Base-by-base conservation (phyloP, 257 asterid species). In the Capsicum rhomboideum region DNA sequence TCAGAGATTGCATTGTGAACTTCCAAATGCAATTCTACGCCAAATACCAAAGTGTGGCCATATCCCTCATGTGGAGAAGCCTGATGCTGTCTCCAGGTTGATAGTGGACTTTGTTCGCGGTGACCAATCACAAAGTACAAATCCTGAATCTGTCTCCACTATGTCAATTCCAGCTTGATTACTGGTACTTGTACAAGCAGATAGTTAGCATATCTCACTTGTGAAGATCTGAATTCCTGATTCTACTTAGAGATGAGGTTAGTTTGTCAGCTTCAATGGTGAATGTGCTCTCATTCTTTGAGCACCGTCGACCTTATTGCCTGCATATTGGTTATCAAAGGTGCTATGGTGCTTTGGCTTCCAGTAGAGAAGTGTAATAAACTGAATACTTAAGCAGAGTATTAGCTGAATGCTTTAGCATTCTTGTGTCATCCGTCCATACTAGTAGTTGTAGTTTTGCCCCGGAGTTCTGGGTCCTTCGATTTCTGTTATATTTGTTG, bases 41-140 rank as follows among this genome's bases (percentile, higher is more conserved):
- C 97, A 91, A 89, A 88, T 96, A 84, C 93, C 94, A 16, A 91
- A 92, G 37, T 94, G 98, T 54, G 99, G 99, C 2, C 99, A 96
- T 88, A 86, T 96, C 79, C 99, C 99, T 18, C 99, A 94, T 66
- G 96, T 94, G 26, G 97, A 96, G 88, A 96, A 93, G 88, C 97
- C 99, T 40, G 89, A 74, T 46, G 97, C 91, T n/a, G 93, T 89
- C 79, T 80, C 90, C 83, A 94, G 91, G 91, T 75, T 94, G 82
- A 93, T 96, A 29, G 66, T 71, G 1, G 92, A 93, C 52, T 96
- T 94, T 78, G 83, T 85, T 87, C 87, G 23, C 80, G 82, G 88
- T 77, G 87, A 90, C 80, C 79, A 83, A 82, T 10, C 78, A 58
- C 28, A 69, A 28, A n/a, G n/a, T n/a, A 53, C 58, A 61, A 71